phyloP scores from a whole-genome alignment of 2,329 filamentous ascomycete genomes.

The Fusarium cicatricum region DNA sequence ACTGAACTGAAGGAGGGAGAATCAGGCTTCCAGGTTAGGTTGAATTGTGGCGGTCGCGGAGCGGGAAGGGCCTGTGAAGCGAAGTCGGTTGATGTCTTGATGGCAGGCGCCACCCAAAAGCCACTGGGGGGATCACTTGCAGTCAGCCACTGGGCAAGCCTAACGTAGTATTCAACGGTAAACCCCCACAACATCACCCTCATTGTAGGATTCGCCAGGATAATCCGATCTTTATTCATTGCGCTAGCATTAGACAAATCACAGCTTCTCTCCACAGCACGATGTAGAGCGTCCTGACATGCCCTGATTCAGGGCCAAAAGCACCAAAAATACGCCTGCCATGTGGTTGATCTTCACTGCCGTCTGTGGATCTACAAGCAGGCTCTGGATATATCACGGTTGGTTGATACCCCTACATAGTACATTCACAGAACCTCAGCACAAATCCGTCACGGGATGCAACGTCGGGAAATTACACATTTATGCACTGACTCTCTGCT shows the following conservation, averaged over 20 bases:
- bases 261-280: neutral
- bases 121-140: constrained; percentile 16
- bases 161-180: neutral
- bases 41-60: neutral
- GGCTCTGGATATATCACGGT: constrained; percentile 18
- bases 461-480: constrained; percentile 27
- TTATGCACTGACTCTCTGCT: neutral
- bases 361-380: constrained; percentile 22
- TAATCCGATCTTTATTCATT: neutral
- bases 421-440: constrained; percentile 7
- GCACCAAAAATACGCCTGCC: constrained; percentile 30
- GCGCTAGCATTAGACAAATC: neutral
- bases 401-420: constrained; percentile 3
- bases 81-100: too few species aligned
- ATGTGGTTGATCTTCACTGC: constrained; percentile 16
- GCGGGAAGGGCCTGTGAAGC: neutral
- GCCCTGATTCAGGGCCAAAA: neutral
- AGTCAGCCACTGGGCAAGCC: too few species aligned
- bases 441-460: constrained; percentile 25
- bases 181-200: neutral
- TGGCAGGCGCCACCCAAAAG: constrained; percentile 24
- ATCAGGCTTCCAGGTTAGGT: neutral
- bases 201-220: neutral
- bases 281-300: neutral
- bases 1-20: neutral